Conservation (phyloP, 805 yeast species). For the Pichia exigua region DNA sequence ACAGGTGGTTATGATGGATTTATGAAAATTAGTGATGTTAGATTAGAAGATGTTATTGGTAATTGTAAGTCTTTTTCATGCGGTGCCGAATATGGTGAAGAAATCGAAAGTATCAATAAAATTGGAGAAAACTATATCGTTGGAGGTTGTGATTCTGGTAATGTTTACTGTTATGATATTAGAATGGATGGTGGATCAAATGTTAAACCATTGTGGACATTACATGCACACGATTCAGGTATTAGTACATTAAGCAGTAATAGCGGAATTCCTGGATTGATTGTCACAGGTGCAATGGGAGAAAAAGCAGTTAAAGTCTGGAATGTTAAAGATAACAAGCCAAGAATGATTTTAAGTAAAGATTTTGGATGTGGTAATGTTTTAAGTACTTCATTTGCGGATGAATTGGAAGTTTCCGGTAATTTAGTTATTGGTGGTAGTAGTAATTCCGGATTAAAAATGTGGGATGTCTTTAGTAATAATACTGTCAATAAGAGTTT, state of each 20-base stretch:
- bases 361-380: conserved; percentile 95
- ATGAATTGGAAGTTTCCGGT: conserved; percentile 77
- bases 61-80: conserved; percentile 62
- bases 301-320: conserved; percentile 83
- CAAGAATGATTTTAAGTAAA: conserved; percentile 83
- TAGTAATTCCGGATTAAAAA: conserved; percentile 60
- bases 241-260: conserved; percentile 75
- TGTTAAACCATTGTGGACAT: conserved; percentile 77
- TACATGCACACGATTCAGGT: conserved; percentile 96
- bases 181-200: conserved; percentile 36
- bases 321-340: conserved; percentile 52
- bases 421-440: conserved; percentile 84
- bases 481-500: conserved; percentile 66
- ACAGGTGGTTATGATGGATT: conserved; percentile 93
- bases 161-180: conserved; percentile 81
- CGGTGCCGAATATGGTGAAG: conserved; percentile 45
- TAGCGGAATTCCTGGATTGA: conserved; percentile 55
- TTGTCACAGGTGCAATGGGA: conserved; percentile 86
- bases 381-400: conserved; percentile 71
- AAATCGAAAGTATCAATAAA: conserved; percentile 80
- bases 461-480: conserved; percentile 90
- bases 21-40: conserved; percentile 76
- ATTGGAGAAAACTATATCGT: conserved; percentile 39
- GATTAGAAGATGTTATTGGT: conserved; percentile 53
- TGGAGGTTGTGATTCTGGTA: conserved; percentile 90